phyloP scores from a whole-genome alignment of 805 yeast genomes.

The Zygosaccharomyces rouxii region DNA sequence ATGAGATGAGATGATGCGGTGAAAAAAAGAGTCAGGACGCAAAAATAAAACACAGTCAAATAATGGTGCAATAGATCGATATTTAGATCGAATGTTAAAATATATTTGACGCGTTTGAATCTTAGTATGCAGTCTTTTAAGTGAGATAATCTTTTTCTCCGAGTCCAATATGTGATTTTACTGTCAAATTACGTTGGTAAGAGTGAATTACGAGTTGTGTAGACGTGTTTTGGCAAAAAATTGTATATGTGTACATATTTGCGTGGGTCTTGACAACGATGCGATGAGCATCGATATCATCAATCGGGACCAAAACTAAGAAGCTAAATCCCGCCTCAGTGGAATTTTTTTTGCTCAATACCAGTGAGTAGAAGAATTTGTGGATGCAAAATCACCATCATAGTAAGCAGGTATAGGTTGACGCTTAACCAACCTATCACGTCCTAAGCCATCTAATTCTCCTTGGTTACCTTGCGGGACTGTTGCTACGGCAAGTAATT shows the following conservation, averaged over 20 bases:
- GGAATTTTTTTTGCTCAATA: neutral
- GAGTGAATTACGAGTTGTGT: neutral
- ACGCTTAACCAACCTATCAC: neutral
- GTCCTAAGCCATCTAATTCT: neutral
- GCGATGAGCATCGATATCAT: neutral
- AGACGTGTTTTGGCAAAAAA: neutral
- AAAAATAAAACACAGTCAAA: constrained; percentile 2
- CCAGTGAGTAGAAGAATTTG: neutral
- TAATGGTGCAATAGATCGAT: neutral
- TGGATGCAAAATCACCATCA: neutral
- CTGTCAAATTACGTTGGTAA: neutral
- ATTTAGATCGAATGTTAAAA: neutral
- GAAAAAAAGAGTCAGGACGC: constrained; percentile 6
- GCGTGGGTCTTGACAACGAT: neutral
- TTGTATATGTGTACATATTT: neutral
- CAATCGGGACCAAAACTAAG: neutral
- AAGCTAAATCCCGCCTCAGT: neutral
- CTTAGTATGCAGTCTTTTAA: neutral
- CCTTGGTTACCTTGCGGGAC: neutral
- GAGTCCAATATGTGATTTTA: neutral
- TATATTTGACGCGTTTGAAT: neutral
- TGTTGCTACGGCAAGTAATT: constrained; percentile 6
- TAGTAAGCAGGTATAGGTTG: too few species aligned
- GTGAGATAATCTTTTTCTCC: neutral
- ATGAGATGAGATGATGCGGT: constrained; percentile 13